Evolutionary conservation across 768 basidiomycete genomes (phyloP).

Genomic region (Tricholoma matsutake): DNA sequence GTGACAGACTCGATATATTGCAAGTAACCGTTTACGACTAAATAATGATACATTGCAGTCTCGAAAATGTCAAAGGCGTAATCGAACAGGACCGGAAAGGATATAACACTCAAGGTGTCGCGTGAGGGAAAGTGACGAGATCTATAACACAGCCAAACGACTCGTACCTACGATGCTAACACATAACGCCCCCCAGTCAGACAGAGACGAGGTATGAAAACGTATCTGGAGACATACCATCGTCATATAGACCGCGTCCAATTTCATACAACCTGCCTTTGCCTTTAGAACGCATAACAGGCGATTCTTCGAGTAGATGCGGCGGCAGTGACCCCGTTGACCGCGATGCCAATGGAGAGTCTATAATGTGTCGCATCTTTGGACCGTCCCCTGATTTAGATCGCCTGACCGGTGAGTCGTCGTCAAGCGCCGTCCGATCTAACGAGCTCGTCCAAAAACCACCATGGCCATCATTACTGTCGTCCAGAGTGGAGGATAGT

Average conservation of each 20-base stretch:
- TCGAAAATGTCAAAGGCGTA: background rate
- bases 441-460: constrained; percentile 14
- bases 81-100: background rate
- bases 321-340: constrained; percentile 11
- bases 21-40: background rate
- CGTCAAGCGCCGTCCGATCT: constrained; percentile 29
- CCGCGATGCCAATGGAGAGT: constrained; percentile 30
- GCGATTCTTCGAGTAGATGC: constrained; percentile 32
- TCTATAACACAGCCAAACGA: background rate
- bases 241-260: constrained; percentile 3
- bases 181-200: background rate
- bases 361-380: constrained; percentile 29
- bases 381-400: constrained; percentile 30
- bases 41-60: background rate
- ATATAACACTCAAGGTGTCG: background rate
- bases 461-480: constrained; percentile 20
- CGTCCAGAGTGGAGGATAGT: constrained; percentile 30
- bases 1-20: background rate
- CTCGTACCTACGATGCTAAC: background rate
- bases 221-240: background rate
- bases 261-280: constrained; percentile 8
- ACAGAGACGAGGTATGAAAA: background rate
- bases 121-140: background rate
- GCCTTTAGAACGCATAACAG: constrained; percentile 27
- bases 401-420: constrained; percentile 56